A percentile compares a stretch with the other conserved stretches of the same genome.
Evolutionary conservation across 2,329 filamentous ascomycete genomes (phyloP).

Genomic region (Claviceps africana): DNA sequence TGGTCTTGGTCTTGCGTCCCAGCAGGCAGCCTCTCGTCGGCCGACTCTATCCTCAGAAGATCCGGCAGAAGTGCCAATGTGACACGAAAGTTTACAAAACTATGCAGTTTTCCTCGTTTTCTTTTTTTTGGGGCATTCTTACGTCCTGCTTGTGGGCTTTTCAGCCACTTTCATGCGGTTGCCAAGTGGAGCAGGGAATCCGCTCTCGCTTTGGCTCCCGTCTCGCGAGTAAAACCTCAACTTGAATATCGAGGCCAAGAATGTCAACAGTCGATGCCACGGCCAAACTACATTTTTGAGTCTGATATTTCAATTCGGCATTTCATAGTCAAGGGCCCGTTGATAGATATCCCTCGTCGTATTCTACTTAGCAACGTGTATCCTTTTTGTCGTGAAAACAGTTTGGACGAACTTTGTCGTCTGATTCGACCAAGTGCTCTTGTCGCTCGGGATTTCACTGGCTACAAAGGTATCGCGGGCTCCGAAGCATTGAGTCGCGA

Average conservation of each 20-base stretch:
- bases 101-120: not conserved
- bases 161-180: conserved; percentile 15
- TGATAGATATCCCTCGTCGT: conserved; percentile 38
- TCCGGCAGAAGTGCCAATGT: not conserved
- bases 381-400: conserved; percentile 46
- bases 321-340: conserved; percentile 28
- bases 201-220: conserved; percentile 15
- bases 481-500: conserved; percentile 42
- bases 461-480: conserved; percentile 45
- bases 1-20: not conserved
- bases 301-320: conserved; percentile 7
- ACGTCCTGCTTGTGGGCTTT: conserved; percentile 10
- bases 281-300: not conserved
- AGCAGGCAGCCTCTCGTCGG: not conserved
- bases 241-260: conserved; percentile 33
- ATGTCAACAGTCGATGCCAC: not conserved
- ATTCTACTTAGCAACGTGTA: conserved; percentile 41
- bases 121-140: not conserved
- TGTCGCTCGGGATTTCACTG: conserved; percentile 54
- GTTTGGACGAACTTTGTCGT: conserved; percentile 41
- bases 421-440: conserved; percentile 57
- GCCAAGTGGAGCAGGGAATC: conserved; percentile 24
- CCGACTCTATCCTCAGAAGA: not conserved
- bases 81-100: not conserved
- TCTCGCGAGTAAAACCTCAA: conserved; percentile 29